Evolutionary conservation across 78 protist genomes (phyloP).

Genomic region (Dictyostelium purpureum): DNA sequence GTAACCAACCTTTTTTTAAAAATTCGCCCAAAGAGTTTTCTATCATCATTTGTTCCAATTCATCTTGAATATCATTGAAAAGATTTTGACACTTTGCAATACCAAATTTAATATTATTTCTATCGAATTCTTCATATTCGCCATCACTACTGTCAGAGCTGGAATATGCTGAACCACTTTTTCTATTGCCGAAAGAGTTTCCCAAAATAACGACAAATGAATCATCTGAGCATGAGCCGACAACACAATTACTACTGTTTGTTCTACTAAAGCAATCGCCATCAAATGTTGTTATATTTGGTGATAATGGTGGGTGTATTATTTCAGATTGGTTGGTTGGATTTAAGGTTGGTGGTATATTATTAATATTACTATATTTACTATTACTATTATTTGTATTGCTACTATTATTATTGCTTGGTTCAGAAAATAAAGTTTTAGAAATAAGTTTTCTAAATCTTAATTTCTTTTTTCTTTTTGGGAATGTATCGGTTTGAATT

Average conservation of each 20-base stretch:
- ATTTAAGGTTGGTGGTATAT: not conserved
- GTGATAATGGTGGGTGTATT: not conserved
- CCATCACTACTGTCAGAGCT: not conserved
- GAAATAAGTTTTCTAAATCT: constrained; percentile 39
- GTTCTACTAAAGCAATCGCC: not conserved
- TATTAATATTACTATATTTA: not conserved
- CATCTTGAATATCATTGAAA: constrained; percentile 76
- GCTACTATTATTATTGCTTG: not conserved
- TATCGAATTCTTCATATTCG: constrained; percentile 23
- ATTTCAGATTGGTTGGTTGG: not conserved
- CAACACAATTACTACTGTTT: not conserved
- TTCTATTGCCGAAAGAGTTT: not conserved
- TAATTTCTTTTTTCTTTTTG: constrained; percentile 34
- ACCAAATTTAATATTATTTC: constrained; percentile 56
- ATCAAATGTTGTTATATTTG: not conserved
- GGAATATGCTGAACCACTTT: not conserved
- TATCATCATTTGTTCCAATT: constrained; percentile 75
- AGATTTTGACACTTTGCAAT: not conserved
- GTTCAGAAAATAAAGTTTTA: constrained; percentile 28
- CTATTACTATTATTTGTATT: not conserved
- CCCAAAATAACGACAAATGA: constrained; percentile 27
- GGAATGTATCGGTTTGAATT: constrained; percentile 40
- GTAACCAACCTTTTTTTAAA: too few species aligned
- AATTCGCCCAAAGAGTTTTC: constrained; percentile 67
- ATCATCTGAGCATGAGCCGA: constrained; percentile 17